Percentiles rank a stretch among this genome's conserved stretches.
Evolutionary conservation across 2,329 filamentous ascomycete species (phyloP).

Genomic region (Pseudogymnoascus sp.): DNA sequence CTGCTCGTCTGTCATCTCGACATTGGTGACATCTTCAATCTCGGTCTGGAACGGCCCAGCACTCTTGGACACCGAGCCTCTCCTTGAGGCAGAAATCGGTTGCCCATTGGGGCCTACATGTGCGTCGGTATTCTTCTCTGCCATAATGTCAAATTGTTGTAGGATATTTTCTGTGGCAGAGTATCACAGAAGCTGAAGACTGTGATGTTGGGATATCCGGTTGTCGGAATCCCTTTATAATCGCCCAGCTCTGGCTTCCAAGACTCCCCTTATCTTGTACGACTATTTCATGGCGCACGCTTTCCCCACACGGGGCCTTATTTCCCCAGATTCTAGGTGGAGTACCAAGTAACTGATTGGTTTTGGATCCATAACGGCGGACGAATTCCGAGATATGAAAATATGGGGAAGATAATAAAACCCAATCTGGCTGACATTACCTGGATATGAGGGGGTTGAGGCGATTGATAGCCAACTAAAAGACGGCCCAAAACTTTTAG

Average conservation of each 20-base stretch:
- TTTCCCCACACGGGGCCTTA: background rate
- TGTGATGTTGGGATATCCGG: background rate
- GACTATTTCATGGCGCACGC: background rate
- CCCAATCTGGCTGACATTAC: background rate
- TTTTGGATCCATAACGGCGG: background rate
- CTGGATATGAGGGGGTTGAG: background rate
- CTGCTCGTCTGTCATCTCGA: conserved; percentile 9
- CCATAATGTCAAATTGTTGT: conserved; percentile 2
- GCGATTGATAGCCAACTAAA: background rate
- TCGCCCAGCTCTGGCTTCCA: background rate
- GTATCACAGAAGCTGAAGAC: background rate
- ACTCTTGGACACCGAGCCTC: background rate
- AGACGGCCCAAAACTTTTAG: background rate
- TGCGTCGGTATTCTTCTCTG: background rate
- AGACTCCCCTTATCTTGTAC: background rate
- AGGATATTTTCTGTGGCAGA: background rate
- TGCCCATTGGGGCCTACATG: background rate
- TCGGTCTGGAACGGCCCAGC: background rate
- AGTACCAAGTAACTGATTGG: background rate
- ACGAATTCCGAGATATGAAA: conserved; percentile 3
- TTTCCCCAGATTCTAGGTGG: conserved; percentile 6
- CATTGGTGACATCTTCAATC: conserved; percentile 6
- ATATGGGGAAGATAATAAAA: background rate
- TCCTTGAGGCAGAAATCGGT: background rate
- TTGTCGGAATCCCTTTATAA: conserved; percentile 3